A percentile compares a stretch with the other conserved stretches of the same genome.
These are phyloP conservation scores for Coniosporium apollinis DNA, from an alignment of 495 filamentous ascomycete species.

Conservation along the genomic window DNA sequence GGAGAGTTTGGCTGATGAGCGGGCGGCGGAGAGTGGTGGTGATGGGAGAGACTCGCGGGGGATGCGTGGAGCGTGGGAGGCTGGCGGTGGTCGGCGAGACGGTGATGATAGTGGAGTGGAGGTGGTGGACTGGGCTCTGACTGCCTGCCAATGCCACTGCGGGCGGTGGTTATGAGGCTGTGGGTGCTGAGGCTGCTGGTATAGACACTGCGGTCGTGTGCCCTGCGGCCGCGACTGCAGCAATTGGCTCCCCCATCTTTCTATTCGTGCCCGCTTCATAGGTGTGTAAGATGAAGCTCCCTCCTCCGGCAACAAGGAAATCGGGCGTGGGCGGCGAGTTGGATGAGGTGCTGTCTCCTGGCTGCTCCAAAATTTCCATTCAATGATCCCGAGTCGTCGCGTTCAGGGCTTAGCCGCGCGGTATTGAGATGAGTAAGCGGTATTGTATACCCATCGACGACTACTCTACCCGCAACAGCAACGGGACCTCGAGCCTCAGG, in stretches of 20 bases:
- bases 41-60: conserved; percentile 3
- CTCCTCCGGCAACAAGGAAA: no score
- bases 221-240: conserved; percentile 20
- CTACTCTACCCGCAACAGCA: no score
- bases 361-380: no score
- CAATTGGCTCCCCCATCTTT: conserved; percentile 55
- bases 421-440: no score
- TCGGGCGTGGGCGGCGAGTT: no score
- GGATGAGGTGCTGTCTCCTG: no score
- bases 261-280: conserved; percentile 56
- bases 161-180: neutral
- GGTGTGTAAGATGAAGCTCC: conserved; percentile 15
- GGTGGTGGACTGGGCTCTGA: no score
- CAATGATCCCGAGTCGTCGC: no score
- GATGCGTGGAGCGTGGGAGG: neutral
- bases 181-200: neutral
- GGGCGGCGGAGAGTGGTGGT: conserved; percentile 18
- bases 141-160: no score
- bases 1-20: conserved; percentile 72
- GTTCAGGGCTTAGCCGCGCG: no score
- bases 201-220: conserved; percentile 8
- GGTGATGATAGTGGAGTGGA: conserved; percentile 8
- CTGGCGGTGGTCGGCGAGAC: neutral
- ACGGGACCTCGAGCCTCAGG: no score
- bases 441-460: no score